These are phyloP conservation scores for Phaffomyces opuntiae DNA, from an alignment of 805 yeast species.

Conservation along the genomic window DNA sequence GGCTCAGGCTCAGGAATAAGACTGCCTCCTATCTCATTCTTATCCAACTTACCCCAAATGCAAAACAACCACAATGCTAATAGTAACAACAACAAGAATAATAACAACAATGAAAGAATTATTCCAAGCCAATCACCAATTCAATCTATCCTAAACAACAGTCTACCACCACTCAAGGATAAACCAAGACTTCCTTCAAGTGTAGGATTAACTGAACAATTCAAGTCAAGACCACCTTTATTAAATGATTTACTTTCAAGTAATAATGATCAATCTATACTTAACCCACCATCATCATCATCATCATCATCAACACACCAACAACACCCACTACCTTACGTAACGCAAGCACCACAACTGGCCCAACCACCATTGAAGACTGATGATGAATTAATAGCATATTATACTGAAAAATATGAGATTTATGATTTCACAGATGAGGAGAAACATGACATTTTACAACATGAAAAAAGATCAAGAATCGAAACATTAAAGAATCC, in stretches of 20 bases:
- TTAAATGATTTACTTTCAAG: conserved; percentile 3
- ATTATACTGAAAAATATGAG: conserved; percentile 21
- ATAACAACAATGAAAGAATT: too few species aligned
- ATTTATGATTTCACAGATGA: conserved; percentile 23
- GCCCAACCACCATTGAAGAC: background rate
- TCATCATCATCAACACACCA: too few species aligned
- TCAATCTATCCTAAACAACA: too few species aligned
- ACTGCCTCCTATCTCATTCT: conserved; percentile 35
- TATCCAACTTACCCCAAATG: conserved; percentile 13
- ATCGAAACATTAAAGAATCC: conserved; percentile 22
- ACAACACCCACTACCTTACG: too few species aligned
- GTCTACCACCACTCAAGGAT: too few species aligned
- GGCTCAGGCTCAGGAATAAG: conserved; percentile 17
- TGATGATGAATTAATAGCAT: conserved; percentile 23
- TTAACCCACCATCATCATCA: too few species aligned
- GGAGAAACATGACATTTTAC: conserved; percentile 24
- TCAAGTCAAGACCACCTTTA: conserved; percentile 7
- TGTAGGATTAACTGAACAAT: background rate
- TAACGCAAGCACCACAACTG: too few species aligned
- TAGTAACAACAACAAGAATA: background rate
- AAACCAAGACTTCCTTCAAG: background rate
- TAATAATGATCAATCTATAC: background rate
- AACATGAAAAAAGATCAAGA: conserved; percentile 23
- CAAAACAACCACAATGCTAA: background rate
- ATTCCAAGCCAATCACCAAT: too few species aligned